Conservation (phyloP, 1,284 basidiomycete species). For the Bondarzewia mesenterica region DNA sequence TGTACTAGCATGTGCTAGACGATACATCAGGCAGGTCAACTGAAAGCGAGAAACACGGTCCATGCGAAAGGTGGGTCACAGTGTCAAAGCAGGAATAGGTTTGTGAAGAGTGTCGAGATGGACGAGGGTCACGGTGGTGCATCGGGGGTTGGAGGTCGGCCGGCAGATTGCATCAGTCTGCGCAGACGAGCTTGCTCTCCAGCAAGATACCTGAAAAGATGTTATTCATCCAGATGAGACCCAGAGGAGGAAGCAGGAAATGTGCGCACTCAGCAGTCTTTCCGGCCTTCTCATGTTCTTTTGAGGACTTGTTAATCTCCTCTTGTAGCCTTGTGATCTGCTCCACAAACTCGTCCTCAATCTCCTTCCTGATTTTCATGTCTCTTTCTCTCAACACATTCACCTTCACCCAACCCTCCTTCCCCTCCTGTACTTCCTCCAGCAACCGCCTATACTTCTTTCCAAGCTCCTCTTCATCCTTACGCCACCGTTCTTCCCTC, state of each 20-base stretch:
- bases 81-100: too few species aligned
- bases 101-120: too few species aligned
- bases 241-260: not conserved
- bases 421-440: slow-evolving; percentile 47
- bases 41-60: not conserved
- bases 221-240: slow-evolving; percentile 3
- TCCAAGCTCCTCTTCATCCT: slow-evolving; percentile 54
- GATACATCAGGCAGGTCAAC: not conserved
- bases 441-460: slow-evolving; percentile 56
- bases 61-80: not conserved
- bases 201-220: slow-evolving; percentile 38
- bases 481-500: slow-evolving; percentile 56
- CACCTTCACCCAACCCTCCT: slow-evolving; percentile 27
- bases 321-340: slow-evolving; percentile 36
- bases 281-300: slow-evolving; percentile 46
- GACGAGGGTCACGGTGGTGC: not conserved
- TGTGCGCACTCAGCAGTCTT: slow-evolving; percentile 52
- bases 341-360: slow-evolving; percentile 42
- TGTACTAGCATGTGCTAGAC: not conserved
- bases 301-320: slow-evolving; percentile 45
- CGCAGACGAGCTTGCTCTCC: slow-evolving; percentile 57
- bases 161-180: slow-evolving; percentile 48
- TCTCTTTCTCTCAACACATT: slow-evolving; percentile 33
- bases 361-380: slow-evolving; percentile 34
- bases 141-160: not conserved